Evolutionary conservation across 2,329 filamentous ascomycete genomes (phyloP), one percentile per base, ranked within the genome.

Genomic region (Xylariales sp.): DNA sequence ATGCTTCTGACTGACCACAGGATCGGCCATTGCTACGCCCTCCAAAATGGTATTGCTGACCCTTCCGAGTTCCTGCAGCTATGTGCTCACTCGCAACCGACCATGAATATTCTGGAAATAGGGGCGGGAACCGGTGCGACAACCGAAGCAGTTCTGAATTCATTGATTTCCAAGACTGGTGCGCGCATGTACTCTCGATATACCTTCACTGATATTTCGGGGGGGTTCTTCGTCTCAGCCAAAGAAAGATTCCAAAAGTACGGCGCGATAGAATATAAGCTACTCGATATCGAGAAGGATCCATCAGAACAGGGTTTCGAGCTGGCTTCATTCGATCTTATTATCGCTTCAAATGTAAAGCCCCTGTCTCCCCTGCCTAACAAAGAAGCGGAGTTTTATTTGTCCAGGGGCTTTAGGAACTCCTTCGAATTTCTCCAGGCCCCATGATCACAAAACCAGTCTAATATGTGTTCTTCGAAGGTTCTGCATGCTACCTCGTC

Each of bases 71-170:
- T n/a, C n/a, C n/a, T n/a, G n/a, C n/a, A n/a, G n/a, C n/a, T n/a
- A n/a, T n/a, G n/a, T n/a, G n/a, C n/a, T n/a, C 23, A 30, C 29
- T 11, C 7, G 16, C 8, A 25, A 25, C 23, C 23, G 8, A n/a
- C n/a, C 23, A 25, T 67, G 14, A 47, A 52, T 4, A 61, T 71
- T 27, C 53, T 73, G 33, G 65, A 70, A 44, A 42, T 69, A 5
- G 67, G 67, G 0, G 65, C 56, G 1, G 66, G 66, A 8, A 67
- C 64, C 1, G 66, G 67, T 3, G 64, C 61, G 0, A 70, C 67
- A 1, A 65, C 67, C 0, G 45, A 42, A 11, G 37, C 48, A 2
- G 17, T 69, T 2, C 40, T 63, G 0, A 8, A 30, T 7, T 8
- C 29, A 7, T 16, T 30, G 12, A 8, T 7, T 7, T 30, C 29